Evolutionary conservation across 306 rosid genomes (phyloP).

Genomic region (Carpinus viminea): DNA sequence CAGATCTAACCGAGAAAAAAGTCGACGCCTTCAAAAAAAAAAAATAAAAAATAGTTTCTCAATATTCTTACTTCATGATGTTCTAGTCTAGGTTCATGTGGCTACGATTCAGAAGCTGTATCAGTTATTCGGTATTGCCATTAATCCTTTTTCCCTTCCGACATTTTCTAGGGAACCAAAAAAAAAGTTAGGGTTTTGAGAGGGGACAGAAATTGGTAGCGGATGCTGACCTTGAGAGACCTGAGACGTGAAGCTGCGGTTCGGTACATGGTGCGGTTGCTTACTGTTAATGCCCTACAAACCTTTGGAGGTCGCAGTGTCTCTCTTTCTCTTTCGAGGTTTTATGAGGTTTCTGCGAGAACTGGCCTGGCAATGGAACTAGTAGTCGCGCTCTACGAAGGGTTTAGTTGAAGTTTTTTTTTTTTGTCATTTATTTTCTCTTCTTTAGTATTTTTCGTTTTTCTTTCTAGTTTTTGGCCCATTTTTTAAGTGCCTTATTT

Average conservation of each 20-base stretch:
- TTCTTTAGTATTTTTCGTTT: no score
- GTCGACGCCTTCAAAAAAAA: not conserved
- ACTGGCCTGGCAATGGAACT: not conserved
- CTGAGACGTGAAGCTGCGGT: slow-evolving; percentile 63
- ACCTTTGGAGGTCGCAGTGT: slow-evolving; percentile 1
- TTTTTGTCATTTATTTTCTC: no score
- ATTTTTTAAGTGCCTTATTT: no score
- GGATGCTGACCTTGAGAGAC: slow-evolving; percentile 67
- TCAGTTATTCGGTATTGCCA: no score
- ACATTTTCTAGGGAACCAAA: not conserved
- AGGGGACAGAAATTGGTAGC: not conserved
- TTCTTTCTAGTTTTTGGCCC: no score
- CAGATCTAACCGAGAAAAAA: not conserved
- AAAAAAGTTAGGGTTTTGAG: not conserved
- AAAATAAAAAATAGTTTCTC: not conserved
- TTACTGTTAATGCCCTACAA: slow-evolving; percentile 30
- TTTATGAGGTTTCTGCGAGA: slow-evolving; percentile 1
- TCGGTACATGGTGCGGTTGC: slow-evolving; percentile 56
- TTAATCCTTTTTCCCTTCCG: not conserved
- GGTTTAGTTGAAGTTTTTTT: not conserved
- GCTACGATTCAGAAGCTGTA: not conserved
- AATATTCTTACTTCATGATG: not conserved
- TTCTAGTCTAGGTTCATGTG: not conserved
- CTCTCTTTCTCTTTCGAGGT: not conserved
- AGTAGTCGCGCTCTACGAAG: not conserved